Evolutionary conservation across 139 green algal species (phyloP).

Genomic region (Asterochloris sp.): DNA sequence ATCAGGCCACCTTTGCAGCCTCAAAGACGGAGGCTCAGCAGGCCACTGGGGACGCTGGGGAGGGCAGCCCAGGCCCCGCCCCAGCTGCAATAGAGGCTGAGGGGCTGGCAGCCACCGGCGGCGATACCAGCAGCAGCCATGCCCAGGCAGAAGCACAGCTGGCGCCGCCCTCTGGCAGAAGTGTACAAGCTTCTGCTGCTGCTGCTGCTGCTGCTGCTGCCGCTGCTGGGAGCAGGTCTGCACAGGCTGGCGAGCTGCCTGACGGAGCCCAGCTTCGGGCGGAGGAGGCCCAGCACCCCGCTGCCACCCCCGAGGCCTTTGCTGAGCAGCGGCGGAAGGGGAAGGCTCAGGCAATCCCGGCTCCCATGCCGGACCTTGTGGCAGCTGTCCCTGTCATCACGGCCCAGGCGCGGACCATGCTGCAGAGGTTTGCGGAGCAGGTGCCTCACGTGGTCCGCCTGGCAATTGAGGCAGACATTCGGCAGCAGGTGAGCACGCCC

Average conservation of each 20-base stretch:
- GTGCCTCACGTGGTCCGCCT: conserved; percentile 29
- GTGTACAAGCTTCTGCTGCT: not conserved
- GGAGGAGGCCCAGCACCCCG: not conserved
- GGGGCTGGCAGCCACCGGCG: not conserved
- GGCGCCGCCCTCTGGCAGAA: too few species aligned
- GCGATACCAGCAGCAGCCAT: not conserved
- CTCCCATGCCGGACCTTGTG: not conserved
- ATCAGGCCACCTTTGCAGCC: conserved; percentile 13
- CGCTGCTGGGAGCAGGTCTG: not conserved
- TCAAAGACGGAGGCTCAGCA: not conserved
- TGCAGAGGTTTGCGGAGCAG: conserved; percentile 3
- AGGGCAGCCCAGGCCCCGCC: not conserved
- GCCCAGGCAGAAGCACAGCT: too few species aligned
- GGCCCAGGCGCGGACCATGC: not conserved
- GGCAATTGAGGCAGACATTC: conserved; percentile 23
- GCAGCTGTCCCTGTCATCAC: not conserved
- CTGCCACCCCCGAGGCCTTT: not conserved
- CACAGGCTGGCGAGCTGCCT: not conserved
- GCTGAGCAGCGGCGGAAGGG: not conserved
- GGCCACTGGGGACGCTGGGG: too few species aligned
- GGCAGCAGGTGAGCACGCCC: not conserved
- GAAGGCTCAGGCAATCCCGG: not conserved
- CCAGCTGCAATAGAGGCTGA: not conserved
- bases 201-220: not conserved
- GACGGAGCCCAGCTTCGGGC: conserved; percentile 7